Evolutionary conservation across 2,329 filamentous ascomycete genomes (phyloP).

Genomic region (Venturia nashicola): DNA sequence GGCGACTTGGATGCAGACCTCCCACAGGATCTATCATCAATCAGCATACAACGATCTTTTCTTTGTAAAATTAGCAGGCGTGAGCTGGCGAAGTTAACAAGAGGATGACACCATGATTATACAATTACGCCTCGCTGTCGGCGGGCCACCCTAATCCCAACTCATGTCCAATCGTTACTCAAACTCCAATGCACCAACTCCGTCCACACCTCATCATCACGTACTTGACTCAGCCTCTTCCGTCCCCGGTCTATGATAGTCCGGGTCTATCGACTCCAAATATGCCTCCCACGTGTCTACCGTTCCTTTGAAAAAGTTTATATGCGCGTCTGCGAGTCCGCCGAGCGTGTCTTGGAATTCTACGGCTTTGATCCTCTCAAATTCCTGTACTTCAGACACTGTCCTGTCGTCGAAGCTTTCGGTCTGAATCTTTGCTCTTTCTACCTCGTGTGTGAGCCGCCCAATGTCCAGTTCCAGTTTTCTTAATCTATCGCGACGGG

Average conservation of each 20-base stretch:
- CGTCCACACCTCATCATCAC: not conserved
- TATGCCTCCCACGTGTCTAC: constrained; percentile 82
- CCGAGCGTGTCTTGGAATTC: constrained; percentile 86
- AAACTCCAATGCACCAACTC: not conserved
- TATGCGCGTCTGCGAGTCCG: constrained; percentile 69
- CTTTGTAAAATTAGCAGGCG: not conserved
- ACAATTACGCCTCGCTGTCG: not conserved
- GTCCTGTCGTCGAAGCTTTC: constrained; percentile 96
- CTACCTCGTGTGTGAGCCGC: constrained; percentile 74
- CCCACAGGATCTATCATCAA: too few relatives aligned
- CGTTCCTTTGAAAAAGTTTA: constrained; percentile 72
- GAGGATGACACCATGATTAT: not conserved
- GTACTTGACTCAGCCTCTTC: not conserved
- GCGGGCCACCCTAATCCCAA: not conserved
- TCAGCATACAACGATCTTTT: not conserved
- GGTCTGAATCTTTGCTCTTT: constrained; percentile 71
- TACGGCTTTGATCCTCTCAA: constrained; percentile 88
- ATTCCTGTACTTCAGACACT: constrained; percentile 81
- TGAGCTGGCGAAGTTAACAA: not conserved
- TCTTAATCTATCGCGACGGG: constrained; percentile 71
- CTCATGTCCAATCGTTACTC: not conserved
- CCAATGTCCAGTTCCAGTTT: constrained; percentile 90
- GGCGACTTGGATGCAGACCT: too few relatives aligned
- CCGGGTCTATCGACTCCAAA: constrained; percentile 66
- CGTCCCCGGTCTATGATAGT: not conserved